Evolutionary conservation across 495 filamentous ascomycete genomes (phyloP).

Genomic region (Usnea hakonensis): DNA sequence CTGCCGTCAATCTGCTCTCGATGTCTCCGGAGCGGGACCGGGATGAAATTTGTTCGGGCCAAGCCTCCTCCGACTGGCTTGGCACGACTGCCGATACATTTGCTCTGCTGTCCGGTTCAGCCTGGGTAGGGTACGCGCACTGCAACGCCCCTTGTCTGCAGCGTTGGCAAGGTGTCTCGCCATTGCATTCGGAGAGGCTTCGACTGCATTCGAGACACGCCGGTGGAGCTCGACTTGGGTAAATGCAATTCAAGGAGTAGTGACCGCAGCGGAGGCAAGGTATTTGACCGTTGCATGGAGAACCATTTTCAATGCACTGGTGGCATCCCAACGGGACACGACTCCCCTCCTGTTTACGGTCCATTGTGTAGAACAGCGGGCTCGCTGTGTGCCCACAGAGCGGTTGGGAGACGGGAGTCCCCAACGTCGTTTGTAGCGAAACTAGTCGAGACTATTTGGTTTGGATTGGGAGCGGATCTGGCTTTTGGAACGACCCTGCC

Average conservation of each 20-base stretch:
- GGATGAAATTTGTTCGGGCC: not conserved
- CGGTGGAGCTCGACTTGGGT: not conserved
- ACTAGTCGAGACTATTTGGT: not conserved
- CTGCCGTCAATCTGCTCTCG: not conserved
- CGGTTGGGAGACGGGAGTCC: not conserved
- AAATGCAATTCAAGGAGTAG: not conserved
- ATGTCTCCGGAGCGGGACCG: not conserved
- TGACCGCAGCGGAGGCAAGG: not conserved
- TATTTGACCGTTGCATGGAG: not conserved
- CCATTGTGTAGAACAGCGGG: not conserved
- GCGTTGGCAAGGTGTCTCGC: not conserved
- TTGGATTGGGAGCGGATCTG: not conserved
- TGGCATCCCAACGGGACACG: not conserved
- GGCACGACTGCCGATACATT: not conserved
- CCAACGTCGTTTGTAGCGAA: not conserved
- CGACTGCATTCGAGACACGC: conserved; percentile 1
- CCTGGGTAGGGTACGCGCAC: not conserved
- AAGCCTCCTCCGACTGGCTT: not conserved
- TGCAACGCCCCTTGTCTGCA: not conserved
- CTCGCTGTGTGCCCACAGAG: not conserved
- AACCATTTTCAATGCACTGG: not conserved
- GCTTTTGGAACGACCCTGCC: not conserved
- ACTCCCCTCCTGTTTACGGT: not conserved
- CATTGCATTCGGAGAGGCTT: not conserved
- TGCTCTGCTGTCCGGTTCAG: not conserved